Evolutionary conservation across 2,329 filamentous ascomycete genomes (phyloP).

Genomic region (Fusarium nygamai): DNA sequence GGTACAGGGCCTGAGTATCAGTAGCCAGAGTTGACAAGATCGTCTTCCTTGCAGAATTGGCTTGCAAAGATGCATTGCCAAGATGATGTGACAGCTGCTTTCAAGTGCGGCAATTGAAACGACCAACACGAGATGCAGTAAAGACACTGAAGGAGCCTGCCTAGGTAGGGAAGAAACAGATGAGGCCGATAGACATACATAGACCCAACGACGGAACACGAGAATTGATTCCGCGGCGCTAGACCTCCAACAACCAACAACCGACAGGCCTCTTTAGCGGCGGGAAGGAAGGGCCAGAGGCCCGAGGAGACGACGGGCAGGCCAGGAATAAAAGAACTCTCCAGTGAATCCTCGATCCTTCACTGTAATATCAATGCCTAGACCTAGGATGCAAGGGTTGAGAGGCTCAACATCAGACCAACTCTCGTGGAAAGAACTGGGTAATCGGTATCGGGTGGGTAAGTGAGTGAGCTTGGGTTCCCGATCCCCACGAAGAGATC

Average conservation of each 20-base stretch:
- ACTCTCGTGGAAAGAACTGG: neutral
- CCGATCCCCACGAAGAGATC: constrained; percentile 18
- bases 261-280: constrained; percentile 35
- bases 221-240: constrained; percentile 34
- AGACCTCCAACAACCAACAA: constrained; percentile 15
- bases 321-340: neutral
- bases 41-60: constrained; percentile 7
- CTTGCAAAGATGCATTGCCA: neutral
- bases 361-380: neutral
- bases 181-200: constrained; percentile 7
- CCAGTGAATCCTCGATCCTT: neutral
- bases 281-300: constrained; percentile 33
- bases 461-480: constrained; percentile 1
- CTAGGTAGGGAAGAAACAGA: neutral
- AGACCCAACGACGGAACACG: constrained; percentile 17
- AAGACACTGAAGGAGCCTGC: neutral
- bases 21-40: constrained; percentile 1
- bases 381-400: constrained; percentile 8
- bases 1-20: neutral
- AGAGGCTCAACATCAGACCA: constrained; percentile 30
- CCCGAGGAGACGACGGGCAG: constrained; percentile 20
- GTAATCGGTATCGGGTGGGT: neutral
- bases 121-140: neutral
- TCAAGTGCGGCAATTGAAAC: constrained; percentile 8
- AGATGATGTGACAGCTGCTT: neutral